Evolutionary conservation across 768 basidiomycete genomes (phyloP), one percentile per base, ranked within the genome.

Genomic region (Termitomyces sp.): DNA sequence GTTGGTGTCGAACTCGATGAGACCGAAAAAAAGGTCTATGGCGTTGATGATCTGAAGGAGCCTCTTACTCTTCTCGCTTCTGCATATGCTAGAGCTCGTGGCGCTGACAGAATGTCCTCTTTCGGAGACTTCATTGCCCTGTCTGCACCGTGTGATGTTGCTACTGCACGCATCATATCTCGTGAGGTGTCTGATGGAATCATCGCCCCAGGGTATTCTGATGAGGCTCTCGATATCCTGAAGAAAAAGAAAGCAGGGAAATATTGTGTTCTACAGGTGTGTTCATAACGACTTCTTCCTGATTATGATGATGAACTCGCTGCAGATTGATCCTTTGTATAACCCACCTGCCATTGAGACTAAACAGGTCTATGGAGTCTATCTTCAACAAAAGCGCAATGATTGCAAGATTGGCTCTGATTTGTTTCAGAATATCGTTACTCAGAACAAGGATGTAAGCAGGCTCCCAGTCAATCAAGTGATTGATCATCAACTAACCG

Each of bases 81-180:
- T 55, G 97, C 97, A 0, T 99, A 99, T 65, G 96, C 97, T 47
- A 87, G 97, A 47, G 97, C 97, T 49, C 86, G 97, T 68, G 96
- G 92, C 88, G 96, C 97, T 24, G 97, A 99, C 70, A 87, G 97
- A 54, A 99, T 99, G 97, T 98, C 96, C 1, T 98, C 96, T 2
- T 99, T 98, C 70, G 97, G 97, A 5, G 97, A 99, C 75, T 99
- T 98, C 70, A 95, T 99, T 65, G 97, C 94, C 0, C 80, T 99
- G 11, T 97, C 94, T 18, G 87, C 89, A 28, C 84, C 87, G 20
- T 97, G 95, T 74, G 97, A 99, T 69, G 77, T 94, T 38, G 88
- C 92, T 1, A 98, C 97, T 9, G 97, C 97, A 44, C 87, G 86
- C 62, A 95, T 99, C 70, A 97, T 99, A 68, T 95, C 94, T n/a